Base-by-base conservation (phyloP, 108 stramenopile genomes). In the Cylindrotheca fusiformis region DNA sequence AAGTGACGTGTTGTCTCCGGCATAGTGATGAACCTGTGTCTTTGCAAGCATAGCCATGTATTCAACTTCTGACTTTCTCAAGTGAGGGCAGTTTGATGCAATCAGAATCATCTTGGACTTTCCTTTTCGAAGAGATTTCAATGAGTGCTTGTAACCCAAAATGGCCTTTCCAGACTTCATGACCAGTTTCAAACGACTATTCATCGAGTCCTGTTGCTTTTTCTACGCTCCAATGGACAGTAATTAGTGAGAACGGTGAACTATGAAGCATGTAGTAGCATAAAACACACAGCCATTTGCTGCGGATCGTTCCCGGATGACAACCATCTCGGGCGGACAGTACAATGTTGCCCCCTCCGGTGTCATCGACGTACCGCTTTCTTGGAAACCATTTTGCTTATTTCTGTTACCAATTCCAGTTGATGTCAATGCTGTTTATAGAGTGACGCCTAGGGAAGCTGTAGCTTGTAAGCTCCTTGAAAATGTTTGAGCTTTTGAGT, bases 31-130 rank as follows among this genome's bases (percentile, higher is more conserved):
- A 47, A 98, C 97, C 41, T 70, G 72, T 57, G 83, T 86, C 91
- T 97, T 97, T 72, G 92, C 95, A 57, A 99, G 85, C 97, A 99
- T 97, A 55, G 97, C 97, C 78, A 96, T 79, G 90, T 99, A 99
- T 73, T 99, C 97, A 47, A 99, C 81, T 81, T 98, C 97, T 6
- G 96, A 97, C 87, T 97, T 98, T 53, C 97, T 87, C 50, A 99
- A 74, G 31, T 95, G 96, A 4, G 97, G 99, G 80, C 91, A 94
- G 90, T 99, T 99, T 82, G 82, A 94, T 45, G 96, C 78, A 74
- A 99, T 95, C 45, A 98, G 76, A 26, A 99, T 80, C 83, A 99
- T 76, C 81, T 98, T 98, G 55, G 96, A 82, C 88, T 95, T 91
- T 67, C 84, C 78, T 55, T 79, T 86, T 55, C 99, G 96, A 27